Evolutionary conservation across 352 stramenopile species (phyloP), one percentile per base, ranked within the genome.

Genomic region (Phytophthora hibernalis): DNA sequence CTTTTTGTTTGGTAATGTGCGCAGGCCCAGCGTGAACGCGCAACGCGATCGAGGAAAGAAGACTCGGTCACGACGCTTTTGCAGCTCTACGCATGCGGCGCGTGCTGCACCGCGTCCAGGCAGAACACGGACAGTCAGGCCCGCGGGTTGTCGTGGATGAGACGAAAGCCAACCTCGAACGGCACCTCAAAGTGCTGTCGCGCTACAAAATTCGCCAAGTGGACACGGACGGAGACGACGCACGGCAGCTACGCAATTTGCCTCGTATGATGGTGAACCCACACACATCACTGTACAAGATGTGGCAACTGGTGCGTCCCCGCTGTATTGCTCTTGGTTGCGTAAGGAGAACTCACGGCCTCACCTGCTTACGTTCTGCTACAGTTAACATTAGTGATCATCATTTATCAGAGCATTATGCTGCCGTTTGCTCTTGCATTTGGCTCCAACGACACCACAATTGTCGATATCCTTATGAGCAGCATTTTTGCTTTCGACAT

Each of bases 351-450:
- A 20, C 26, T 59, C 12, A 59, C 18, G 40, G 20, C 20, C 2
- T 26, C 20, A 9, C 2, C 5, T 38, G 10, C 44, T 54, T 54
- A 26, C 42, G n/a, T 15, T 35, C 47, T 24, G 20, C 20, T 11
- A 11, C 48, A 92, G 84, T 57, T 73, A 5, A 94, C 86, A 9
- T 68, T 94, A 15, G 15, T 86, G 22, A 75, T 93, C 22, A 91
- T 94, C 54, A 79, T 94, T 12, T 91, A 94, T 48, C 86, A 94
- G 62, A 91, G 81, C 44, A 59, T 94, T n/a, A 70, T 85, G 43
- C 62, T 94, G 24, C 86, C 86, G 13, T 94, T 89, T 51, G 68
- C 64, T 3, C 68, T 93, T 12, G 82, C 83, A 1, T 93, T 93
- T 13, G 73, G 76, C 13, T 72, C 74, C 6, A 88, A 70, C 42